phyloP scores from a whole-genome alignment of 2,329 filamentous ascomycete species.

The Colletotrichum endophyticum region DNA sequence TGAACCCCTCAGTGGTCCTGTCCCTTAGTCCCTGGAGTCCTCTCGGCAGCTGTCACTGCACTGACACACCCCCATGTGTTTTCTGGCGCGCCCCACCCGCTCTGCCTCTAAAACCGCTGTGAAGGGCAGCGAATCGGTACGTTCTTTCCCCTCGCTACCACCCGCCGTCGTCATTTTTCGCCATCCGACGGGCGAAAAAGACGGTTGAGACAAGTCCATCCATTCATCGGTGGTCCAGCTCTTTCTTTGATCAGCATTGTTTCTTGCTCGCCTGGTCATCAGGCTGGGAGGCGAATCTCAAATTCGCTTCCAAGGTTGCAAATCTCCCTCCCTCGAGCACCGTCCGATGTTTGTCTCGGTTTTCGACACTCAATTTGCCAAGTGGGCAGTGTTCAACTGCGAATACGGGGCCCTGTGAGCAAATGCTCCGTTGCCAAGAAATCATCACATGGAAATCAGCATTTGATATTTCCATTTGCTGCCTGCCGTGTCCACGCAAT shows the following conservation, averaged over 20 bases:
- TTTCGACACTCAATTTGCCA: neutral
- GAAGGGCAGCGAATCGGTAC: neutral
- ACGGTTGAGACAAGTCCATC: neutral
- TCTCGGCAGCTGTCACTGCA: constrained; percentile 9
- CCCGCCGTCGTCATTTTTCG: constrained; percentile 4
- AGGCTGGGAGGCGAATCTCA: neutral
- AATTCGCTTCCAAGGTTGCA: neutral
- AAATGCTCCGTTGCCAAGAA: neutral
- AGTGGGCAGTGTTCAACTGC: neutral
- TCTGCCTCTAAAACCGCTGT: neutral
- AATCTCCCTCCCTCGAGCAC: neutral
- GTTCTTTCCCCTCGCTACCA: neutral
- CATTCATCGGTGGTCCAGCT: neutral
- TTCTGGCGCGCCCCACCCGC: constrained; percentile 1
- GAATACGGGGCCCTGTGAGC: neutral
- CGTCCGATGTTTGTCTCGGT: neutral
- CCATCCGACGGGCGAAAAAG: neutral
- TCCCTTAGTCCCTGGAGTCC: neutral
- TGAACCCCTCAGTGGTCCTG: neutral
- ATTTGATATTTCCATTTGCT: neutral
- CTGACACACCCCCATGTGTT: constrained; percentile 6
- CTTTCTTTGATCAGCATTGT: neutral
- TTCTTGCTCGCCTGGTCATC: neutral
- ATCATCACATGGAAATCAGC: neutral
- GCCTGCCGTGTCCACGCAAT: neutral